Evolutionary conservation across 2,329 filamentous ascomycete genomes (phyloP), one percentile per base, ranked within the genome.

Genomic region (Aspergillus glaucus): DNA sequence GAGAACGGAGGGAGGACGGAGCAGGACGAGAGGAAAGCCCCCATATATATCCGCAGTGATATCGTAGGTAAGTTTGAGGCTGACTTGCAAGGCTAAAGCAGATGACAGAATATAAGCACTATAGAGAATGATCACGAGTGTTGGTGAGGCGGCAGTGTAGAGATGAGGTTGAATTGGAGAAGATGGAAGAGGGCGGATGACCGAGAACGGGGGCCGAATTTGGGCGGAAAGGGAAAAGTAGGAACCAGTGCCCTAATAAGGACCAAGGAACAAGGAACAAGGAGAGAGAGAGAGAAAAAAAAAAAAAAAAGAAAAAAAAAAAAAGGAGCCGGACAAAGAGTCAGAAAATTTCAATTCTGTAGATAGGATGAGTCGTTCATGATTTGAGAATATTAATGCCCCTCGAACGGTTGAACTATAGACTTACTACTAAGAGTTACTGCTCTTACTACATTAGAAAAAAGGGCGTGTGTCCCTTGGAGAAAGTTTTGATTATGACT

Each of bases 241-340:
- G 26, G 26, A 30, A 30, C 17, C 34, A 15, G 9, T n/a, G 34
- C 34, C 34, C 34, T n/a, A 30, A 30, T 30, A 30, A 30, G 26
- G 17, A 37, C 34, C 34, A 37, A 37, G 34, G 14, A 37, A 36
- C 40, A 50, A 49, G 30, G 43, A 45, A 48, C 41, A 41, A 44
- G 45, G 45, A 45, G 47, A 24, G 36, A 47, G 30, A 28, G 37
- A 22, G 24, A 8, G 24, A 41, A 32, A 36, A 47, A 34, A 51
- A 46, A 46, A 48, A 17, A 12, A 43, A 34, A 36, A 24, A 37
- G 12, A 30, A 12, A 10, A 15, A 47, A 36, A 6, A 46, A 15
- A 41, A 45, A 14, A 15, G 41, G 28, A 15, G 48, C 44, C 36
- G 19, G 39, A 12, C 28, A 44, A 34, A 42, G n/a, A 42, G 14